Evolutionary conservation across 805 yeast species (phyloP).

Genomic region (Lipomyces orientalis): DNA sequence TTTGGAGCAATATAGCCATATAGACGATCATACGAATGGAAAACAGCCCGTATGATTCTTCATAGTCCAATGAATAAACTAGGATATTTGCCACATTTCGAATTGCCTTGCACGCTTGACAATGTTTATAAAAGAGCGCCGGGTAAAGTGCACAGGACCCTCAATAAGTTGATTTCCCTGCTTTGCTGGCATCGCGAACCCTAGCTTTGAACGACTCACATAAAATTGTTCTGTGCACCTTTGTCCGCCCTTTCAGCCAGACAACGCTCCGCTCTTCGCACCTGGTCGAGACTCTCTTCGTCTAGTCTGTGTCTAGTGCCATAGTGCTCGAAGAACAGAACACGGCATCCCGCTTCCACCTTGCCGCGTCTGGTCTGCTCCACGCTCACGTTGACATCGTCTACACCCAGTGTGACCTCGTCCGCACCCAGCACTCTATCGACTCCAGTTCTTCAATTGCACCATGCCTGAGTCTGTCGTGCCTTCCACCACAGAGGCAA

Average conservation of each 20-base stretch:
- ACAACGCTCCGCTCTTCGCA: background rate
- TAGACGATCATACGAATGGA: too few relatives aligned
- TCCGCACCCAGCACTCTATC: background rate
- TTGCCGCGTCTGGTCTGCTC: background rate
- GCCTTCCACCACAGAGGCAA: constrained; percentile 6
- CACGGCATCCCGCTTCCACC: background rate
- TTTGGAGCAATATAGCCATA: background rate
- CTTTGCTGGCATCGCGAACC: background rate
- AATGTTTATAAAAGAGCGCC: background rate
- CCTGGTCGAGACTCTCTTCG: background rate
- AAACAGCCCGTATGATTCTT: too few relatives aligned
- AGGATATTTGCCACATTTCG: too few relatives aligned
- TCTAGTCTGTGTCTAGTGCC: background rate
- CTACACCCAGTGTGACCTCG: background rate
- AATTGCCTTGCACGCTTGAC: too few relatives aligned
- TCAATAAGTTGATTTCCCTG: background rate
- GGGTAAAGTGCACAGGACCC: background rate
- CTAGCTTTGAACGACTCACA: background rate
- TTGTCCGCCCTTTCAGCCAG: background rate
- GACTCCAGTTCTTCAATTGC: background rate
- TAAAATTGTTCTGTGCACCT: background rate
- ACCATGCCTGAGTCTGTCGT: constrained; percentile 6
- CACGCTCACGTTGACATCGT: background rate
- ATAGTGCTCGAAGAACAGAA: background rate
- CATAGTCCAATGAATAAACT: too few relatives aligned